phyloP scores from a whole-genome alignment of 495 filamentous ascomycete species.

The Tuber calosporum region DNA sequence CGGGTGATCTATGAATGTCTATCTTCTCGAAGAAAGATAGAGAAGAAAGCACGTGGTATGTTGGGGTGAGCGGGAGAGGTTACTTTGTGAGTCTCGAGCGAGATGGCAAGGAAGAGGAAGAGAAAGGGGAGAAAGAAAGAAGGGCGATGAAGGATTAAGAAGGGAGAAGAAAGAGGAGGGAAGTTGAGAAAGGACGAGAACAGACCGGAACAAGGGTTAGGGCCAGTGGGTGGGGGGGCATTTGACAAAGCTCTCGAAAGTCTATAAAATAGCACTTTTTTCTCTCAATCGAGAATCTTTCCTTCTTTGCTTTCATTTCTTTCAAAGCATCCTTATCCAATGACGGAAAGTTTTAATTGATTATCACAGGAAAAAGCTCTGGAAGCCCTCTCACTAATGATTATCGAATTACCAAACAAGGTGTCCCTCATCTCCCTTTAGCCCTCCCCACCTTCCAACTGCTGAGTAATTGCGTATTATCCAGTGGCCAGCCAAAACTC shows the following conservation, averaged over 20 bases:
- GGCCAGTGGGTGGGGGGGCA: constrained; percentile 4
- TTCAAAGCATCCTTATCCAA: not conserved
- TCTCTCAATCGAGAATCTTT: not conserved
- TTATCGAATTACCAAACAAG: not conserved
- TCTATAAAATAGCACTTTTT: not conserved
- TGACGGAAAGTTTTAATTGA: not conserved
- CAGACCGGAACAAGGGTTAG: constrained; percentile 26
- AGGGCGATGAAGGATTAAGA: constrained; percentile 11
- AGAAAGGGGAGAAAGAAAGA: constrained; percentile 19
- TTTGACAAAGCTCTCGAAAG: not conserved
- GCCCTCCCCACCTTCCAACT: not conserved
- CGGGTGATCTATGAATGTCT: not conserved
- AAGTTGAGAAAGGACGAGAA: constrained; percentile 33
- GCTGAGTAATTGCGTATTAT: not conserved
- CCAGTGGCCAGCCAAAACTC: not conserved
- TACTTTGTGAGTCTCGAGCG: constrained; percentile 29
- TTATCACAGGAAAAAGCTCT: not conserved
- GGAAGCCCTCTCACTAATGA: not conserved
- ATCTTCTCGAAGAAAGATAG: constrained; percentile 16
- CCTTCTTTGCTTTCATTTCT: not conserved
- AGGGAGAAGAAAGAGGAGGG: constrained; percentile 12
- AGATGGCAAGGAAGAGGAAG: constrained; percentile 26
- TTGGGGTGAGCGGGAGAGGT: constrained; percentile 21
- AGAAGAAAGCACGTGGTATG: constrained; percentile 30
- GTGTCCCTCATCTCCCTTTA: not conserved